Evolutionary conservation across 2,329 filamentous ascomycete species (phyloP).

Genomic region (Biscogniauxia marginata): DNA sequence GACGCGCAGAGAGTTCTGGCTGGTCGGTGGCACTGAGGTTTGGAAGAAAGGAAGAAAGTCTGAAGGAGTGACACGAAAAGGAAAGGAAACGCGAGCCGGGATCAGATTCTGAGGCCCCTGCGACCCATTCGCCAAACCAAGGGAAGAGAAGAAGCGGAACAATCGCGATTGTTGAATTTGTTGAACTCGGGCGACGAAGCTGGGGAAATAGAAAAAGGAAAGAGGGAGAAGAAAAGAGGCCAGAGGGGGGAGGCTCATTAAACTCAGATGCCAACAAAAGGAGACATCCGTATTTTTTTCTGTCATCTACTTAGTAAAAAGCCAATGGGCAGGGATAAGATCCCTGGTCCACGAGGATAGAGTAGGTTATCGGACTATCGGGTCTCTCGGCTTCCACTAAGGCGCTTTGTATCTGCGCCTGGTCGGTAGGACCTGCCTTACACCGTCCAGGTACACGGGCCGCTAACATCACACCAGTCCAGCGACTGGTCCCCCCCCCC

Average conservation of each 20-base stretch:
- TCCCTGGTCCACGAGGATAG: slow-evolving; percentile 1
- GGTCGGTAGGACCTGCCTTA: not conserved
- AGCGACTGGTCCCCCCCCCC: not conserved
- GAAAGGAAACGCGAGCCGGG: slow-evolving; percentile 8
- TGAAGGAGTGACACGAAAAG: slow-evolving; percentile 43
- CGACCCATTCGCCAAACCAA: slow-evolving; percentile 19
- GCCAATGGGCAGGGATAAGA: slow-evolving; percentile 13
- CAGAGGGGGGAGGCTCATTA: slow-evolving; percentile 20
- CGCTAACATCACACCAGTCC: not conserved
- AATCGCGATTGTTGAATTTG: not conserved
- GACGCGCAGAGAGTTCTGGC: not conserved
- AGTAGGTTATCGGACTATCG: not conserved
- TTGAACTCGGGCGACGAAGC: slow-evolving; percentile 7
- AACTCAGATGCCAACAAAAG: slow-evolving; percentile 22
- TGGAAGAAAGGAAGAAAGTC: slow-evolving; percentile 35
- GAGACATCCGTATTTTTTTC: slow-evolving; percentile 16
- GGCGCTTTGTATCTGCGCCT: not conserved
- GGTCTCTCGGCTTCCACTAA: not conserved
- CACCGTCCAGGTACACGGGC: not conserved
- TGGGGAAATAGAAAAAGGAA: slow-evolving; percentile 4
- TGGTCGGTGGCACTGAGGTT: slow-evolving; percentile 5
- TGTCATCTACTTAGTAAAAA: slow-evolving; percentile 5
- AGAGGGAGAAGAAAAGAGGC: slow-evolving; percentile 14
- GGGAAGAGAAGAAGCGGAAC: not conserved
- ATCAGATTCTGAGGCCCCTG: slow-evolving; percentile 18